phyloP scores from a whole-genome alignment of 768 basidiomycete genomes.

The Hericium erinaceus region DNA sequence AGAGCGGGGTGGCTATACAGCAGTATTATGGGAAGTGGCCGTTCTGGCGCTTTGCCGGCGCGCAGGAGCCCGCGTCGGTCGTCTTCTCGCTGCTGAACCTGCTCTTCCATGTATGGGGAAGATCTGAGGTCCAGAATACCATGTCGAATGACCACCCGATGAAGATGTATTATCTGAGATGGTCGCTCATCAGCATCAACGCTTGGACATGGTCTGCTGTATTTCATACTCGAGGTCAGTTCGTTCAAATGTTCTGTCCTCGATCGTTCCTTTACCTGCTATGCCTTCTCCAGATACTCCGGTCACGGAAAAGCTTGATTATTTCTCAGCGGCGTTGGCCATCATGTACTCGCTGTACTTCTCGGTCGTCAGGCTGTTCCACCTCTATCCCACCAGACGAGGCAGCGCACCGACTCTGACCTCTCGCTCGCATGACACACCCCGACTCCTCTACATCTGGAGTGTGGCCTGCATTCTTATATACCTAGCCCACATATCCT shows the following conservation, averaged over 20 bases:
- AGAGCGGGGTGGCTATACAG: slow-evolving; percentile 35
- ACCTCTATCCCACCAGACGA: slow-evolving; percentile 46
- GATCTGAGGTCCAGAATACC: slow-evolving; percentile 32
- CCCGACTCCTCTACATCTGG: slow-evolving; percentile 28
- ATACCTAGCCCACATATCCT: slow-evolving; percentile 67
- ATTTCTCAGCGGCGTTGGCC: slow-evolving; percentile 85
- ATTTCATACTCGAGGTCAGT: slow-evolving; percentile 86
- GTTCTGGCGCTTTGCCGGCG: slow-evolving; percentile 79
- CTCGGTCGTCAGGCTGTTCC: slow-evolving; percentile 66
- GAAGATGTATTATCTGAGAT: slow-evolving; percentile 54
- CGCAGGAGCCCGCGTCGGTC: slow-evolving; percentile 93
- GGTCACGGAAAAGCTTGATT: slow-evolving; percentile 84
- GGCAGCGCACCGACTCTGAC: slow-evolving; percentile 4
- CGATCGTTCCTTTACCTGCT: background rate
- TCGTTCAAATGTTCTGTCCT: background rate
- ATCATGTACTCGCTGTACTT: slow-evolving; percentile 78
- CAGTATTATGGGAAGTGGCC: slow-evolving; percentile 98
- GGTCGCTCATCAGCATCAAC: slow-evolving; percentile 68
- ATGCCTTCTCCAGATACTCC: slow-evolving; percentile 49
- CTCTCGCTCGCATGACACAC: slow-evolving; percentile 7
- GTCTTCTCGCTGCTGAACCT: slow-evolving; percentile 84
- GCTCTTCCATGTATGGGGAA: slow-evolving; percentile 60
- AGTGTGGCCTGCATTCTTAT: slow-evolving; percentile 40
- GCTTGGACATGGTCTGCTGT: slow-evolving; percentile 90
- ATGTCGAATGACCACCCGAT: slow-evolving; percentile 57